Conservation (phyloP, 306 rosid species). For the Casuarina equisetifolia region DNA sequence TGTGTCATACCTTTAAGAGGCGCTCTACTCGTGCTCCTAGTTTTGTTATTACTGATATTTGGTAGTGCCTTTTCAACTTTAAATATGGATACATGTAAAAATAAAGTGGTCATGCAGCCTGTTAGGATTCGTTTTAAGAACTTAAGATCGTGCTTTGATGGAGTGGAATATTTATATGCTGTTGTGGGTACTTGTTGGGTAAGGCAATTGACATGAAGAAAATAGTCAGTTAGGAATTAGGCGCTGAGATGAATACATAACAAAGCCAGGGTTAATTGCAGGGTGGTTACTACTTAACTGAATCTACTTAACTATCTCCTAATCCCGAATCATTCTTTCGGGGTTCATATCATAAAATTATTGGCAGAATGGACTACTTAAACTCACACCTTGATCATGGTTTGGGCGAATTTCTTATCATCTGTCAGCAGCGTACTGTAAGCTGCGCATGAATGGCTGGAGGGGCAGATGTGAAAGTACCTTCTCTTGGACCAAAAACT, state of each 20-base stretch:
- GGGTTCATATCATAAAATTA: constrained; percentile 42
- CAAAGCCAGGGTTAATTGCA: constrained; percentile 26
- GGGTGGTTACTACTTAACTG: constrained; percentile 33
- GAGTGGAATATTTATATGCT: constrained; percentile 30
- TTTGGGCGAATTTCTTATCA: constrained; percentile 14
- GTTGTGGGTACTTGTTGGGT: constrained; percentile 40
- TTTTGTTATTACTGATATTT: not conserved
- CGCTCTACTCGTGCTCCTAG: not conserved
- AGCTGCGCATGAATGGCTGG: constrained; percentile 32
- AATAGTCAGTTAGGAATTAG: constrained; percentile 50
- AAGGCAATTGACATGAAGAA: constrained; percentile 63
- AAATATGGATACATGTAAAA: not conserved
- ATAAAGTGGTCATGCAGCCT: not conserved
- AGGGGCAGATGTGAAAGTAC: constrained; percentile 25
- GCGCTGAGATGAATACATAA: constrained; percentile 28
- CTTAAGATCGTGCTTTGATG: not conserved
- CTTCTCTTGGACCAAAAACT: constrained; percentile 27
- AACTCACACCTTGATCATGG: constrained; percentile 29
- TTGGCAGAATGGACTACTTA: constrained; percentile 47
- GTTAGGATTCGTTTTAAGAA: not conserved
- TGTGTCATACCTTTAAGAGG: not conserved
- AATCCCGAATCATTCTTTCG: constrained; percentile 57
- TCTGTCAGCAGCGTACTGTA: constrained; percentile 5
- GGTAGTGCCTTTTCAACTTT: not conserved
- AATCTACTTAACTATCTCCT: constrained; percentile 62